Percentiles rank a stretch among this genome's conserved stretches.
Evolutionary conservation across 208 protist species (phyloP).

Genomic region (Novymonas esmeraldas): DNA sequence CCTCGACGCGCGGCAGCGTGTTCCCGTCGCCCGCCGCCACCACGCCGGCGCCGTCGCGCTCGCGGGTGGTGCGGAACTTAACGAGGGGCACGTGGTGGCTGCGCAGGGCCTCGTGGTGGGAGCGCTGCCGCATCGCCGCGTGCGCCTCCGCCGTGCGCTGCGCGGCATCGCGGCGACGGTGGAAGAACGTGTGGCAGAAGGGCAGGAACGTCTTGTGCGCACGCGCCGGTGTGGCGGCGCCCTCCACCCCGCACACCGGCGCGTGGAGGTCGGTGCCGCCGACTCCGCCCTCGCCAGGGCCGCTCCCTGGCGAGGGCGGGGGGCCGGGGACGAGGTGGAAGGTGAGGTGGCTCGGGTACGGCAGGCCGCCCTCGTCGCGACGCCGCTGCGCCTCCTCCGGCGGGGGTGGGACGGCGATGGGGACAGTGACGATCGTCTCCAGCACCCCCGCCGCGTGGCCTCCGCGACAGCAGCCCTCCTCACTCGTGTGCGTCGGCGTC

Average conservation of each 20-base stretch:
- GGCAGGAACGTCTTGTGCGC: slow-evolving; percentile 1
- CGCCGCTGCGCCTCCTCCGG: slow-evolving; percentile 36
- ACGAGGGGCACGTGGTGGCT: slow-evolving; percentile 62
- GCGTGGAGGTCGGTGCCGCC: not conserved
- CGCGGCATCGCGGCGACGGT: slow-evolving; percentile 8
- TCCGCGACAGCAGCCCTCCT: slow-evolving; percentile 6
- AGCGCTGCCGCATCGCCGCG: slow-evolving; percentile 33
- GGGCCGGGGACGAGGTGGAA: slow-evolving; percentile 29
- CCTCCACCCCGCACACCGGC: not conserved
- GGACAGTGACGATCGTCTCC: slow-evolving; percentile 37
- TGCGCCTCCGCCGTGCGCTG: slow-evolving; percentile 24
- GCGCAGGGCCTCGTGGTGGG: slow-evolving; percentile 38
- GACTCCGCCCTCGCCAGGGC: not conserved
- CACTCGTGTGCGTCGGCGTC: slow-evolving; percentile 15
- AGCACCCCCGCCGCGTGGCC: slow-evolving; percentile 13
- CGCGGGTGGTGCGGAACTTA: slow-evolving; percentile 43
- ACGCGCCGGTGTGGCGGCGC: not conserved
- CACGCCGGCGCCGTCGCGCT: slow-evolving; percentile 10
- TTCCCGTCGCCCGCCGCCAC: not conserved
- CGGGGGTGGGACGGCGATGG: slow-evolving; percentile 19
- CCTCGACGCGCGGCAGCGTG: slow-evolving; percentile 20
- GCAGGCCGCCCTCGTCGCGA: slow-evolving; percentile 30
- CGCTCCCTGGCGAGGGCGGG: not conserved
- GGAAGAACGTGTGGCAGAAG: slow-evolving; percentile 19
- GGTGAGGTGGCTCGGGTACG: slow-evolving; percentile 51